These are phyloP conservation scores for Styphnolobium japonicum DNA, from an alignment of 306 rosid species.

Conservation along the genomic window DNA sequence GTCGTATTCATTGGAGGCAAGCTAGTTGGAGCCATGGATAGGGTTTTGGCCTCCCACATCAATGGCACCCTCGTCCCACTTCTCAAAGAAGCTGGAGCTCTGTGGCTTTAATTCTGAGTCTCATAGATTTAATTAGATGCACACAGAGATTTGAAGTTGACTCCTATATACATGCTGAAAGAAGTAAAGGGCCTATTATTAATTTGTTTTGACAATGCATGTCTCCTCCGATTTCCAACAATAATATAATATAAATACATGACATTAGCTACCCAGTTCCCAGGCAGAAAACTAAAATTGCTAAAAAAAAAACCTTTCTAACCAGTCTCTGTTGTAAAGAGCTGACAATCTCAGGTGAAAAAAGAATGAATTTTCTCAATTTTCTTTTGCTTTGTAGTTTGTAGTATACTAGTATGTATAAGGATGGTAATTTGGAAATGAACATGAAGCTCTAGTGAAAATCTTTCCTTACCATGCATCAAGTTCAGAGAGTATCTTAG, in stretches of 20 bases:
- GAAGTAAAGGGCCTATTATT: neutral
- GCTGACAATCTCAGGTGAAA: neutral
- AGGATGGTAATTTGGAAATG: neutral
- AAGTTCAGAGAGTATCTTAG: neutral
- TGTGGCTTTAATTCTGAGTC: slow-evolving; percentile 53
- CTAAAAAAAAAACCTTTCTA: neutral
- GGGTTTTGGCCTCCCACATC: slow-evolving; percentile 85
- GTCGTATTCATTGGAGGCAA: slow-evolving; percentile 87
- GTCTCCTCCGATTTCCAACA: too few relatives aligned
- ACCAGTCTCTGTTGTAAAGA: neutral
- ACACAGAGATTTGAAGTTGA: neutral
- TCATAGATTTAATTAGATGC: neutral
- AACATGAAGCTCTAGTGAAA: neutral
- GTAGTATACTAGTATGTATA: slow-evolving; percentile 9
- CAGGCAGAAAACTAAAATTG: neutral
- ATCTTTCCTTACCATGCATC: neutral
- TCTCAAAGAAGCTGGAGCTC: slow-evolving; percentile 88
- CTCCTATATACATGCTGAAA: neutral
- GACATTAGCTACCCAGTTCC: neutral
- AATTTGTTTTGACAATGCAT: neutral
- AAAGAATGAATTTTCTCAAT: neutral
- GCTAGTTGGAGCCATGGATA: slow-evolving; percentile 77
- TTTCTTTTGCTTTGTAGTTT: neutral
- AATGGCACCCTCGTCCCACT: slow-evolving; percentile 87
- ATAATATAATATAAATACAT: too few relatives aligned